phyloP scores from a whole-genome alignment of 768 basidiomycete species.

The Kwoniella europaea region DNA sequence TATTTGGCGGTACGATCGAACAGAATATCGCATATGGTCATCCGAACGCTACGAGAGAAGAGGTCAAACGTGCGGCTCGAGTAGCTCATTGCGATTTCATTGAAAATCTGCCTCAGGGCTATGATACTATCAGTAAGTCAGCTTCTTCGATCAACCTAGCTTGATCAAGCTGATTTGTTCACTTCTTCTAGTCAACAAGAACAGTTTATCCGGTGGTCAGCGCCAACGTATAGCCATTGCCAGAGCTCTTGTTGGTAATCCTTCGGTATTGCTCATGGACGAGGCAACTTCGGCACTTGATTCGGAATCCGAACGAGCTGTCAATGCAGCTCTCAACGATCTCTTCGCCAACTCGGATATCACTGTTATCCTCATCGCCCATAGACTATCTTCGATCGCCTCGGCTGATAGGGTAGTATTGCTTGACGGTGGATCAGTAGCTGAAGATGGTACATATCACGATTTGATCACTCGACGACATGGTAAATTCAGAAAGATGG shows the following conservation, averaged over 20 bases:
- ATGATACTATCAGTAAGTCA: slow-evolving; percentile 84
- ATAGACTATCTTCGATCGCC: slow-evolving; percentile 85
- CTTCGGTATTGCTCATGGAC: slow-evolving; percentile 81
- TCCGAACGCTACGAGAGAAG: slow-evolving; percentile 67
- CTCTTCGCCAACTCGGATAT: slow-evolving; percentile 77
- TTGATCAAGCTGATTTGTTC: neutral
- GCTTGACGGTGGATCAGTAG: slow-evolving; percentile 64
- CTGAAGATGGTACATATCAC: slow-evolving; percentile 48
- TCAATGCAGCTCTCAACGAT: slow-evolving; percentile 87
- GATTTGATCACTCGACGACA: slow-evolving; percentile 41
- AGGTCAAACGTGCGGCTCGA: slow-evolving; percentile 82
- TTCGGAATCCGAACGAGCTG: slow-evolving; percentile 56
- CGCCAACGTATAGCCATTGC: slow-evolving; percentile 79
- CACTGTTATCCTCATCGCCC: slow-evolving; percentile 86
- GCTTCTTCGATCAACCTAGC: slow-evolving; percentile 61
- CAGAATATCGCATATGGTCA: slow-evolving; percentile 91
- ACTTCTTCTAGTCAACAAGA: slow-evolving; percentile 67
- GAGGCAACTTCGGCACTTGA: slow-evolving; percentile 69
- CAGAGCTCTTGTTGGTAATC: slow-evolving; percentile 84
- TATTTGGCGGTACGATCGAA: slow-evolving; percentile 90
- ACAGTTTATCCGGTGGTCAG: slow-evolving; percentile 61
- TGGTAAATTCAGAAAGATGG: slow-evolving; percentile 53
- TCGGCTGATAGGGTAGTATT: slow-evolving; percentile 86
- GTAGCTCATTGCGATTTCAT: slow-evolving; percentile 95
- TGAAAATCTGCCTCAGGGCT: slow-evolving; percentile 87